A percentile compares a stretch with the other conserved stretches of the same genome.
phyloP scores from a whole-genome alignment of 2,329 filamentous ascomycete genomes.

The Fusarium transvaalense region DNA sequence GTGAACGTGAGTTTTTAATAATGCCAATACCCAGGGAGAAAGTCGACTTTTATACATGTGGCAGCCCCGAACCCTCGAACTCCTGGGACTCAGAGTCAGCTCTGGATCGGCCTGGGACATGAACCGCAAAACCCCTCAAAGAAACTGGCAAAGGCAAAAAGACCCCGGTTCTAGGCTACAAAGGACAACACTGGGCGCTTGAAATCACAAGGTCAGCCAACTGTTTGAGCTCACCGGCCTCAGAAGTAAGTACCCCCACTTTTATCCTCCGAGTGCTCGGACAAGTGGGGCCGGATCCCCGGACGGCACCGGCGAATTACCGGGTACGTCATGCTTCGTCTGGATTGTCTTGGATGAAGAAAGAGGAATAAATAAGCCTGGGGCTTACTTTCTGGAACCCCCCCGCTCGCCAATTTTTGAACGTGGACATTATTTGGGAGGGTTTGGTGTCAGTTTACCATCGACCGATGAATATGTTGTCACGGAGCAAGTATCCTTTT shows the following conservation, averaged over 20 bases:
- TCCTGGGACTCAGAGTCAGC: background rate
- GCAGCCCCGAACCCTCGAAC: background rate
- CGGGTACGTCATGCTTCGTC: background rate
- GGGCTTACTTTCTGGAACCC: background rate
- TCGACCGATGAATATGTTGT: no score
- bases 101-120: background rate
- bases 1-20: background rate
- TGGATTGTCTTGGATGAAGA: background rate
- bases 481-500: background rate
- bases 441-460: background rate
- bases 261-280: slow-evolving; percentile 10
- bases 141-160: background rate
- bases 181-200: background rate
- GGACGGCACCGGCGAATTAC: background rate
- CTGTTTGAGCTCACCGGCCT: background rate
- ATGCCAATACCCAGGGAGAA: background rate
- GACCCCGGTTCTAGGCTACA: background rate
- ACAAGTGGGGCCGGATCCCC: slow-evolving; percentile 3
- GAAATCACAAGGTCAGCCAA: background rate
- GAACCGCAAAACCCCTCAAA: background rate
- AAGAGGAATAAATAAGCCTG: accelerated
- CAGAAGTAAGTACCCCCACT: slow-evolving; percentile 11
- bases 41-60: background rate
- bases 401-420: background rate
- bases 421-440: background rate